A percentile compares a stretch with the other conserved stretches of the same genome.
phyloP scores from a whole-genome alignment of 2,329 filamentous ascomycete species.

The Tolypocladium ophioglossoides region DNA sequence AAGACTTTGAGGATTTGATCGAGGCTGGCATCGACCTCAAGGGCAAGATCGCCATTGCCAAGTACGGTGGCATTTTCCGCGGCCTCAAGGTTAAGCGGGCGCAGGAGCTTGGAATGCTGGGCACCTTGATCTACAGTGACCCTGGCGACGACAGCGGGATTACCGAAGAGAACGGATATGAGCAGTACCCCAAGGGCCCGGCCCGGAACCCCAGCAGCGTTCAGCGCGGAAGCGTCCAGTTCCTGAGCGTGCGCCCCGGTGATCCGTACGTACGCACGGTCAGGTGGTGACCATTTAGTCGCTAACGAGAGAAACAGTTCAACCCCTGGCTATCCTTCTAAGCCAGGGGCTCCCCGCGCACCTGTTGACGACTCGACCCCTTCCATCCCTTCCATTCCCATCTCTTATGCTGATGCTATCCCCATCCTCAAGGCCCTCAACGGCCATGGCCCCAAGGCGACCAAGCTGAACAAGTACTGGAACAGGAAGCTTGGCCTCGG shows the following conservation, averaged over 20 bases:
- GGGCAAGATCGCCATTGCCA: slow-evolving; percentile 79
- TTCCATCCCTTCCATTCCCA: slow-evolving; percentile 79
- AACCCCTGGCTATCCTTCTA: slow-evolving; percentile 87
- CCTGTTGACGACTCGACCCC: slow-evolving; percentile 63
- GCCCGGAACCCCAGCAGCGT: slow-evolving; percentile 82
- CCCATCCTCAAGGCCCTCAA: slow-evolving; percentile 87
- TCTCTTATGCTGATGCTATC: slow-evolving; percentile 78
- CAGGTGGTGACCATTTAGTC: too few relatives aligned
- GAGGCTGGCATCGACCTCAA: slow-evolving; percentile 63
- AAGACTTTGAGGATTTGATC: slow-evolving; percentile 74
- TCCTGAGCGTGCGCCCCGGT: slow-evolving; percentile 57
- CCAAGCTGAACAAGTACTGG: slow-evolving; percentile 66
- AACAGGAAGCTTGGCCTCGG: slow-evolving; percentile 56
- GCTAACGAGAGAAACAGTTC: slow-evolving; percentile 34
- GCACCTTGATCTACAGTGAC: slow-evolving; percentile 76
- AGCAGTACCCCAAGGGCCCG: slow-evolving; percentile 74
- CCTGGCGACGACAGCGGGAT: slow-evolving; percentile 79
- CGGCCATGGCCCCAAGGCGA: slow-evolving; percentile 69
- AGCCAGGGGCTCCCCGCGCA: slow-evolving; percentile 71
- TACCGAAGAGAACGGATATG: slow-evolving; percentile 71
- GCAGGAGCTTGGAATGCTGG: slow-evolving; percentile 81
- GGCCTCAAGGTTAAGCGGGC: slow-evolving; percentile 89
- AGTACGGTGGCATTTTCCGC: slow-evolving; percentile 79
- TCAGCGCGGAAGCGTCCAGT: slow-evolving; percentile 79
- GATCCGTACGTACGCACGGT: slow-evolving; percentile 44